Evolutionary conservation across 2,329 filamentous ascomycete species (phyloP).

Genomic region (Ophiostoma sp.): DNA sequence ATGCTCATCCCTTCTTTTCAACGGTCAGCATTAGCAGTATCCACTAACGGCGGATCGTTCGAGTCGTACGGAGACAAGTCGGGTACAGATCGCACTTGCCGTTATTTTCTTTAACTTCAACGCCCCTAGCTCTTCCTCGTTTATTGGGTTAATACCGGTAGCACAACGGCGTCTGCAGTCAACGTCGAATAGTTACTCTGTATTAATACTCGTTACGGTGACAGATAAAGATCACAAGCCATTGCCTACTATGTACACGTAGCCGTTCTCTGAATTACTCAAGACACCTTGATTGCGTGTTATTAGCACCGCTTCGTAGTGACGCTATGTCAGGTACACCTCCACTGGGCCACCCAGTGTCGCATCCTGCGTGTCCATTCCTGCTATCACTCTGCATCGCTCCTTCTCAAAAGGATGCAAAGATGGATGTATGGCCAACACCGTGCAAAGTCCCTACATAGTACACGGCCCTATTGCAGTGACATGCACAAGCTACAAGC

Average conservation of each 20-base stretch:
- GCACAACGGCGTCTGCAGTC: no score
- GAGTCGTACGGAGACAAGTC: constrained; percentile 1
- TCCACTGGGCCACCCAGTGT: background rate
- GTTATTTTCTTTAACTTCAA: background rate
- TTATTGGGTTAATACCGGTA: background rate
- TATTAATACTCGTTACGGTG: no score
- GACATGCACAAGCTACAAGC: background rate
- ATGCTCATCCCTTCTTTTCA: constrained; percentile 11
- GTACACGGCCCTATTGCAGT: background rate
- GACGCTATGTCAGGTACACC: background rate
- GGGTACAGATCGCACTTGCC: constrained; percentile 1
- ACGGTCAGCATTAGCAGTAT: background rate
- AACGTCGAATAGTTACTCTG: no score
- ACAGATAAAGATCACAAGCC: no score
- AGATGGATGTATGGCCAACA: background rate
- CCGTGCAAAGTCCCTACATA: background rate
- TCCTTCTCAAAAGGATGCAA: background rate
- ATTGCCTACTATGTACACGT: background rate
- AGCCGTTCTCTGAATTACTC: background rate
- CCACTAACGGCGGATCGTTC: constrained; percentile 9
- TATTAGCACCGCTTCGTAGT: background rate
- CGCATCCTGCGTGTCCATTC: background rate
- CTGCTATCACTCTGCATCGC: background rate
- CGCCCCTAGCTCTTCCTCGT: constrained; percentile 11
- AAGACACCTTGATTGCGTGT: background rate